Base-by-base conservation (phyloP, 179 eudicot species). In the Spergularia azorica region DNA sequence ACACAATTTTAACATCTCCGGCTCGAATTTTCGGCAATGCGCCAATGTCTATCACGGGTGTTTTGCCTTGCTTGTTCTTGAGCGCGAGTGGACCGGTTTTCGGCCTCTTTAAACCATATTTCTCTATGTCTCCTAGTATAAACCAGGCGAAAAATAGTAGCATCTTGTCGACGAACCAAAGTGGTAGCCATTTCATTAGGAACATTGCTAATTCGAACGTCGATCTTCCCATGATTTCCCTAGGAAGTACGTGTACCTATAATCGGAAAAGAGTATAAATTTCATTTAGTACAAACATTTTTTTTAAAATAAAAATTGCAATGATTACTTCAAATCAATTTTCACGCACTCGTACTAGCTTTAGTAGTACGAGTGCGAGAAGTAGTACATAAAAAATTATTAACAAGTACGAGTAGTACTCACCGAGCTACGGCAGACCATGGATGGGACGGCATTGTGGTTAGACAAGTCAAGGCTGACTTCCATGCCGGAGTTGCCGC, bases 401-500 rank as follows among this genome's bases (percentile, higher is more conserved):
- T 2, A 63, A 9, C 43, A 2, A 2, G 6, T 38, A 6, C 14
- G 6, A 20, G 46, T 14, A 15, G 2, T 73, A 58, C 96, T 87
- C 83, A 91, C 96, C 86, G 98, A 88, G 87, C 87, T 90, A 5
- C 98, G 86, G 41, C 90, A 90, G 6, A 94, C 97, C 88, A 94
- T 80, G 2, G 88, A 84, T 0, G 98, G 96, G 72, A 83, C 61
- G 9, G 98, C 98, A 85, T 87, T 86, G 76, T 94, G 94, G 83
- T 90, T 94, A 18, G 85, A 87, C 63, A 94, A 93, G 81, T 94
- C 98, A 18, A 94, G 92, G 52, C 91, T 88, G 51, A 94, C 89
- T 26, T 94, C 98, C 98, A 94, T 94, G 70, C 97, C 98, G 0
- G 98, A 94, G 81, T 94, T 94, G 0, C 98, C 98, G 60, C 98